Base-by-base conservation (phyloP, 257 asterid species). In the Nicotiana paniculata region DNA sequence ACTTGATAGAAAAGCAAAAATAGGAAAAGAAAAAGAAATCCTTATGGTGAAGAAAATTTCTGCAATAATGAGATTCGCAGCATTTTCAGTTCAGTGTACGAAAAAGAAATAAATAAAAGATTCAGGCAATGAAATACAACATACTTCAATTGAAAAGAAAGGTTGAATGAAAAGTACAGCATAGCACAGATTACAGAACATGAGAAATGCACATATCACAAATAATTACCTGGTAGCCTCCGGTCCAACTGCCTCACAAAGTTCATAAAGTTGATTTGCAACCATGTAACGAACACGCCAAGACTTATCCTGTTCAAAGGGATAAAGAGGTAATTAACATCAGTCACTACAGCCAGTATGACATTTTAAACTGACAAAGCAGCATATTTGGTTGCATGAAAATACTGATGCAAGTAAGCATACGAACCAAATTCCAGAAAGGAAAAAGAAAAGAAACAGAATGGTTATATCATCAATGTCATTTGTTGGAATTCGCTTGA, bases 201-300 rank as follows among this genome's bases (percentile, higher is more conserved):
- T 32, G 66, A 51, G 35, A 81, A 64, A 30, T 24, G 63, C 67
- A 48, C 54, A 16, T 53, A 80, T 58, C 74, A 13, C 57, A 28
- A 66, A 51, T 59, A 79, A 61, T 51, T 77, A 87, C 90, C 88
- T 87, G 82, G 88, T 87, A 58, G 88, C 83, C 79, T 87, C 90
- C 13, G 90, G 90, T 16, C 90, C 90, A 77, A 87, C 90, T 77
- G 90, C 90, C 80, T 87, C 90, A 85, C 88, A 87, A 76, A 87
- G 81, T 46, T 87, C 90, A 77, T 87, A 83, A 5, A 87, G 85
- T 81, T 87, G 90, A 81, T 87, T 87, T 46, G 90, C 90, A 70
- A 87, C 90, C 90, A 87, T 87, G 62, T 85, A 87, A 32, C 88
- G 90, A 75, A 87, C 88, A 53, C 90, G 88, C 90, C 88, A 87